Evolutionary conservation across 805 yeast genomes (phyloP), one percentile per base, ranked within the genome.

Genomic region (Candida rishiriensis): DNA sequence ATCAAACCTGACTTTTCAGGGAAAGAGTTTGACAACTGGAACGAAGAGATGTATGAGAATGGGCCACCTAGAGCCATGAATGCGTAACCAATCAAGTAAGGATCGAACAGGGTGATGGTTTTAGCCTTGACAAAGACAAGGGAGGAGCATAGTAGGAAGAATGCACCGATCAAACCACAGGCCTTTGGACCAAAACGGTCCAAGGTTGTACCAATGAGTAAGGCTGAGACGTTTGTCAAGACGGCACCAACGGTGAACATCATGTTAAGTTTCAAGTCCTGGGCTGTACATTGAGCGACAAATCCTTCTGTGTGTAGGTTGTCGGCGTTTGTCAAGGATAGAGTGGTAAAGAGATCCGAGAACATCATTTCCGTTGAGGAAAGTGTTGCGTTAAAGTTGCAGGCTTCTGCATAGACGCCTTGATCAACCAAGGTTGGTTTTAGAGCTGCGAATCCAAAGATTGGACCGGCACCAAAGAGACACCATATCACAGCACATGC

Each of bases 241-340:
- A 74, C 78, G 10, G 82, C 83, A 43, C 73, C 83, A 3, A 72
- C 75, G 2, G 81, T 76, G 60, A 77, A 77, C 75, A 77, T 76
- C 76, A 76, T 62, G 55, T 77, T 77, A 53, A 77, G 64, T 52
- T 73, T 75, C 58, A 77, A 64, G 55, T 77, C 83, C 57, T 77
- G 83, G 17, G 63, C 61, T 10, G 76, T 65, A 56, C 83, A 77
- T 54, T 68, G 65, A 15, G 78, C 73, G 12, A 57, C 59, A 4
- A 56, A 51, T 10, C 57, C 61, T n/a, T 57, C 56, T 5, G 57
- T 50, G 9, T 50, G 44, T 26, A 47, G 37, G 13, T 47, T 42
- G 15, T 49, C 52, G 10, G 40, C 30, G 8, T 21, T 16, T 26
- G 41, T 35, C 34, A 30, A 21, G 14, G 38, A 15, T 29, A 41